Evolutionary conservation across 768 basidiomycete genomes (phyloP).

Genomic region (Saitozyma podzolica): DNA sequence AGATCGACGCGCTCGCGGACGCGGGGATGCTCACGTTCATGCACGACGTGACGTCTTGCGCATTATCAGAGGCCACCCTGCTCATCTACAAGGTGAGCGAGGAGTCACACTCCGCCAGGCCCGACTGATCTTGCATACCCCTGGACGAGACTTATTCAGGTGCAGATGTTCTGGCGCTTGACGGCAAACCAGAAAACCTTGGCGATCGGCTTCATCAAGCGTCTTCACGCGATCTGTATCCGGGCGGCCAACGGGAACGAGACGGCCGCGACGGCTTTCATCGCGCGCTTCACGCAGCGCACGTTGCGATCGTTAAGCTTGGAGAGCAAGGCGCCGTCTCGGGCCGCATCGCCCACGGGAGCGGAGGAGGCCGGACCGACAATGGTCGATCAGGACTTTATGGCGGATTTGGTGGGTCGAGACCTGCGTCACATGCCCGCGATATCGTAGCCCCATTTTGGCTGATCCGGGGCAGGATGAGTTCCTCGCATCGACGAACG

Average conservation of each 20-base stretch:
- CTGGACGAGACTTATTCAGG: too few relatives aligned
- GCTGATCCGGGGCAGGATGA: too few relatives aligned
- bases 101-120: background rate
- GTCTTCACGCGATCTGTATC: constrained; percentile 7
- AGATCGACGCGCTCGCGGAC: background rate
- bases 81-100: constrained; percentile 9
- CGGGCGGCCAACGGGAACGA: background rate
- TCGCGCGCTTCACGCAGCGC: constrained; percentile 11
- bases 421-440: too few relatives aligned
- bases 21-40: constrained; percentile 5
- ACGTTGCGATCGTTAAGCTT: constrained; percentile 4
- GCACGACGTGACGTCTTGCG: constrained; percentile 12
- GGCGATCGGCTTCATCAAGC: constrained; percentile 2
- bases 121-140: too few relatives aligned
- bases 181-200: background rate
- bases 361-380: background rate
- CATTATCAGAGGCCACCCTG: constrained; percentile 5
- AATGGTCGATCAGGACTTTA: too few relatives aligned
- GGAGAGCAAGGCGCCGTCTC: constrained; percentile 3
- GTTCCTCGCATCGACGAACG: too few relatives aligned
- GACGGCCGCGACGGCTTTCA: constrained; percentile 5
- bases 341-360: background rate
- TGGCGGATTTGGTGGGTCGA: too few relatives aligned
- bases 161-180: constrained; percentile 7
- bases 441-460: too few relatives aligned